phyloP scores from a whole-genome alignment of 176 grass and related monocot genomes.

The Chrysopogon serrulatus region DNA sequence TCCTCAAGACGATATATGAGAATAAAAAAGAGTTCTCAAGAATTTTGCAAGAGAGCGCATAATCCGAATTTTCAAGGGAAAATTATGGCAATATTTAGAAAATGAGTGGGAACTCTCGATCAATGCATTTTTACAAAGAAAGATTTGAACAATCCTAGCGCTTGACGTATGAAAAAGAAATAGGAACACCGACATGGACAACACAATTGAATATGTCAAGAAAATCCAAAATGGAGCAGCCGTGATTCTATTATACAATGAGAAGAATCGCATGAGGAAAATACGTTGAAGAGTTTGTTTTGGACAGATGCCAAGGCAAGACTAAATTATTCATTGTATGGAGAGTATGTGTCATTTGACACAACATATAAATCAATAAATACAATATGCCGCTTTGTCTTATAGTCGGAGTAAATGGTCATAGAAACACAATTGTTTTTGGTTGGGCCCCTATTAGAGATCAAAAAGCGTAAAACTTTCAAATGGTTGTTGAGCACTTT shows the following conservation, averaged over 20 bases:
- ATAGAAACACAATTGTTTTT: background rate
- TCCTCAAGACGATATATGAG: background rate
- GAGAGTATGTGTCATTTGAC: background rate
- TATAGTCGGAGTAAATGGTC: background rate
- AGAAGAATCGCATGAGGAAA: background rate
- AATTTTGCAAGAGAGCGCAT: background rate
- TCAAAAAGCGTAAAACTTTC: background rate
- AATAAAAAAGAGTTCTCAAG: background rate
- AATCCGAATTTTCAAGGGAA: background rate
- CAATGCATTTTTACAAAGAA: no score
- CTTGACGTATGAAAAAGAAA: no score
- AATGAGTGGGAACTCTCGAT: no score
- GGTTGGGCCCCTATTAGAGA: background rate
- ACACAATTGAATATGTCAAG: background rate
- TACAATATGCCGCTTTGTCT: background rate
- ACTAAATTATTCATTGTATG: background rate
- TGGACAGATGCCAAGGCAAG: background rate
- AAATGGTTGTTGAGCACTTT: background rate
- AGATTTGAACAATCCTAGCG: no score
- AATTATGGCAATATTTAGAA: no score
- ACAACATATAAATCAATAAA: background rate
- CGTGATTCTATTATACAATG: background rate
- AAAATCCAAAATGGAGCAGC: background rate
- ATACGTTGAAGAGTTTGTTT: background rate
- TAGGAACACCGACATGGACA: background rate